Base-by-base conservation (phyloP, 2,329 filamentous ascomycete genomes). In the Fusarium mexicanum region DNA sequence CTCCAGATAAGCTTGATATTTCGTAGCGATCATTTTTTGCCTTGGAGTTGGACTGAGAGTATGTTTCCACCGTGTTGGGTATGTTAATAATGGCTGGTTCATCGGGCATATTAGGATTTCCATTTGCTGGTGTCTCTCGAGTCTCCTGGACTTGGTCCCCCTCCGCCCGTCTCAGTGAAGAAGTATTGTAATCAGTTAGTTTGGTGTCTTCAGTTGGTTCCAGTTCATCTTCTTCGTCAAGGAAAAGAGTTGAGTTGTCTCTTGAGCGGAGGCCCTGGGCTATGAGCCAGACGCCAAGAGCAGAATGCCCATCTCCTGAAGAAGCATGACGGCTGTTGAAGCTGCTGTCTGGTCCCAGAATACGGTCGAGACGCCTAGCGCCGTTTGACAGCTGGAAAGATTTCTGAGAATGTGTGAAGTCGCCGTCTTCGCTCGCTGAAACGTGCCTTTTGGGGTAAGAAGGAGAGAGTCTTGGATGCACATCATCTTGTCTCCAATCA, bases 241-340 rank as follows among this genome's bases (percentile, higher is more conserved):
- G 37, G 11, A 53, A 69, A 41, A 74, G 11, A 1, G 64, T 63
- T 11, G 80, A 79, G 55, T 73, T 78, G 38, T 79, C 78, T 62
- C 77, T 70, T 8, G 79, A 78, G 47, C 76, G 74, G 26, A 83
- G 67, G 13, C 77, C 73, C 63, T 84, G 82, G 13, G 81, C 77
- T 40, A 80, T 81, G n/a, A 84, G 79, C 82, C 82, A 84, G 29
- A 83, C 76, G 11, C 79, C 78, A 57, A 84, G 76, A 13, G 79
- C 76, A n/a, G 82, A 82, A 51, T 81, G 79, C 18, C 78, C 78
- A 43, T 83, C 82, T 63, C 72, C 76, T 40, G 80, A 79, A 12
- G 81, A 80, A 40, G 75, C 77, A 37, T 76, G 77, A 5, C 76
- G 77, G 48, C 77, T 79, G 33, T 76, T 77, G 55, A 82, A 81